These are phyloP conservation scores for Stagonosporopsis cucurbitacearum DNA, from an alignment of 2,329 filamentous ascomycete species.

Conservation along the genomic window DNA sequence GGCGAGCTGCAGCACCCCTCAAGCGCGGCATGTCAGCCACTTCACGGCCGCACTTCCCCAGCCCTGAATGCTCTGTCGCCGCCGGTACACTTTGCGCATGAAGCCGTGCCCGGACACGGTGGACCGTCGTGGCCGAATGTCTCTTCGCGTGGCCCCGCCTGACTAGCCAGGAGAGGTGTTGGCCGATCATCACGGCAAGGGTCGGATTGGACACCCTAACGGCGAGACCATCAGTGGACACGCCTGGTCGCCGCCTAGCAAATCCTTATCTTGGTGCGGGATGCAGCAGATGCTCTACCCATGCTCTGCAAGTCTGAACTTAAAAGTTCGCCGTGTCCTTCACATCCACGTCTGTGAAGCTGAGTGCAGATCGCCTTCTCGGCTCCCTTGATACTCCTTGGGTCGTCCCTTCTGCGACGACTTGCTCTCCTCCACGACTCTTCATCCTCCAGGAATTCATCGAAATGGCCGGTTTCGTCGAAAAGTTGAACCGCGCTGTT, in stretches of 20 bases:
- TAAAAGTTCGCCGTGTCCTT: slow-evolving; percentile 23
- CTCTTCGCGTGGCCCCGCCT: slow-evolving; percentile 18
- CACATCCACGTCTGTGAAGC: slow-evolving; percentile 6
- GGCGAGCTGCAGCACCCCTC: slow-evolving; percentile 14
- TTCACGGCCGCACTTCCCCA: slow-evolving; percentile 12
- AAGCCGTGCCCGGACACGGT: slow-evolving; percentile 7
- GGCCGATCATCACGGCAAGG: slow-evolving; percentile 14
- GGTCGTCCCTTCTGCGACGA: slow-evolving; percentile 7
- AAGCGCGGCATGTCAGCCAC: slow-evolving; percentile 6
- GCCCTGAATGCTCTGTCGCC: slow-evolving; percentile 7
- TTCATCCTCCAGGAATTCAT: slow-evolving; percentile 17
- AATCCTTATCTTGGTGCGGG: slow-evolving; percentile 46
- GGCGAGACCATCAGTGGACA: slow-evolving; percentile 25
- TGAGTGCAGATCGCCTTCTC: slow-evolving; percentile 18
- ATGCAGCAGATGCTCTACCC: slow-evolving; percentile 32
- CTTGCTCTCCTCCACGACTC: slow-evolving; percentile 1
- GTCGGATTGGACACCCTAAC: slow-evolving; percentile 31
- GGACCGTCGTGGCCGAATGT: slow-evolving; percentile 2
- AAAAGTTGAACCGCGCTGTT: slow-evolving; percentile 43
- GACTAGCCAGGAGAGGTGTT: slow-evolving; percentile 13
- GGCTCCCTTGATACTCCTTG: slow-evolving; percentile 10
- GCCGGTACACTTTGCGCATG: slow-evolving; percentile 10
- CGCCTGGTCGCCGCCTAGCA: slow-evolving; percentile 27
- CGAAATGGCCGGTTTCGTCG: slow-evolving; percentile 43
- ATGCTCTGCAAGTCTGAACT: slow-evolving; percentile 19